Base-by-base conservation (phyloP, 192 early-diverging fungal species). In the Jimgerdemannia lactiflua region DNA sequence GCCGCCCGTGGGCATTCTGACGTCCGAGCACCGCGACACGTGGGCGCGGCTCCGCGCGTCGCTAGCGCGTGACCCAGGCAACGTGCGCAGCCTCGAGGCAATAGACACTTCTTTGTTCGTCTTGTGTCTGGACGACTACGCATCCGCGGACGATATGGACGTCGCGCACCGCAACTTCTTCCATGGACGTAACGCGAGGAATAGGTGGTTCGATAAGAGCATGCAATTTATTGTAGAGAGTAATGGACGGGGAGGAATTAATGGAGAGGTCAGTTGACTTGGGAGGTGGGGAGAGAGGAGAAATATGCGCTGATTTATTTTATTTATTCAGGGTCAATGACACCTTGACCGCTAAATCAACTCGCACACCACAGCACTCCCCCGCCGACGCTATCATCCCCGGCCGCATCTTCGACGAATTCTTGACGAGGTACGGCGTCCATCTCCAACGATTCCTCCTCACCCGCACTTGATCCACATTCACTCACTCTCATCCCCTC, bases 181-280 rank as follows among this genome's bases (percentile, higher is more conserved):
- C 81, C 96, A 97, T 80, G 92, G 89, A 4, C 76, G 82, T 54
- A 84, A 94, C 40, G 96, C 88, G 3, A 79, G 79, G 67, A 99
- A 99, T 82, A 87, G 97, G 39, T 99, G 97, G 97, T 98, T 96
- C 86, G 97, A 99, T 86, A 99, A 99, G 87, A 84, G 95, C 20
- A 85, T 99, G 65, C 94, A 95, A 82, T 78, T 98, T 43, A 90
- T 98, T 64, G 90, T 99, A 43, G 80, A 94, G 70, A 90, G 79
- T 78, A 95, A 90, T 75, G 97, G 95, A 20, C 90, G 93, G 42
- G 88, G 93, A 49, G 97, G 97, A 77, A 87, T 96, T 70, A 99
- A 97, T 81, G 96, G 96, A 54, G 96, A 99, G 77, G 89, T 4
- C n/a, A 4, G 29, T 76, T 77, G 7, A 3, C 14, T 43, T 20